Evolutionary conservation across 305 asterid genomes (phyloP).

Genomic region (Fraxinus sp.): DNA sequence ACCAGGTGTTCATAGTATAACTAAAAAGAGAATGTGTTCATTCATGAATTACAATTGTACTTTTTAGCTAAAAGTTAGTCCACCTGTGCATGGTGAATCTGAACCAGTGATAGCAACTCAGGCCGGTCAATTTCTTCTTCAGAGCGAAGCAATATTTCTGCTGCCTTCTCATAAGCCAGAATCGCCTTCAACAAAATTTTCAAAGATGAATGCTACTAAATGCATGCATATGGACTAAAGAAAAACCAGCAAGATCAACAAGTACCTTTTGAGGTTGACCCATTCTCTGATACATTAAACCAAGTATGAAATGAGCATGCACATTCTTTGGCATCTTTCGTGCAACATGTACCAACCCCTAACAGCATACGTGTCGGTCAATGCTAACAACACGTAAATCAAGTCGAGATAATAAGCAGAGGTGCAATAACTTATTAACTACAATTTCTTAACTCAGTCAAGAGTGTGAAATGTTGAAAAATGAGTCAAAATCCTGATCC

Average conservation of each 20-base stretch:
- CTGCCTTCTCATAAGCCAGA: conserved; percentile 84
- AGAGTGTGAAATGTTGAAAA: neutral
- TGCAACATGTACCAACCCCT: conserved; percentile 96
- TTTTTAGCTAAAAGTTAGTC: conserved; percentile 19
- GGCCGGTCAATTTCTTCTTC: conserved; percentile 96
- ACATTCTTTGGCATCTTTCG: conserved; percentile 96
- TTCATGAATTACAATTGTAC: conserved; percentile 5
- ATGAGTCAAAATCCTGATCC: neutral
- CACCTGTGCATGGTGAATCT: conserved; percentile 98
- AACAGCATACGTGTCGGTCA: conserved; percentile 31
- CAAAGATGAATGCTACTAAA: conserved; percentile 19
- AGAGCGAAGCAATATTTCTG: conserved; percentile 84
- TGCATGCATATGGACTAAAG: conserved; percentile 19
- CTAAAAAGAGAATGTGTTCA: neutral
- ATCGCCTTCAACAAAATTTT: conserved; percentile 57
- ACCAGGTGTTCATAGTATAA: neutral
- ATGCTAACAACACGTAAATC: conserved; percentile 15
- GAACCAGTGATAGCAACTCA: conserved; percentile 86
- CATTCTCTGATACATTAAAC: conserved; percentile 96
- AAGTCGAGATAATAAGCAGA: conserved; percentile 10
- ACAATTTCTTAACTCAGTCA: conserved; percentile 2
- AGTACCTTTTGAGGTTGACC: conserved; percentile 95
- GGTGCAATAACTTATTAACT: neutral
- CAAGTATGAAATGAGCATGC: conserved; percentile 95
- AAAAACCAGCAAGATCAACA: conserved; percentile 22